Percentiles rank a stretch among this genome's conserved stretches.
Evolutionary conservation across 805 yeast genomes (phyloP).

Genomic region (Starmerella asiatica): DNA sequence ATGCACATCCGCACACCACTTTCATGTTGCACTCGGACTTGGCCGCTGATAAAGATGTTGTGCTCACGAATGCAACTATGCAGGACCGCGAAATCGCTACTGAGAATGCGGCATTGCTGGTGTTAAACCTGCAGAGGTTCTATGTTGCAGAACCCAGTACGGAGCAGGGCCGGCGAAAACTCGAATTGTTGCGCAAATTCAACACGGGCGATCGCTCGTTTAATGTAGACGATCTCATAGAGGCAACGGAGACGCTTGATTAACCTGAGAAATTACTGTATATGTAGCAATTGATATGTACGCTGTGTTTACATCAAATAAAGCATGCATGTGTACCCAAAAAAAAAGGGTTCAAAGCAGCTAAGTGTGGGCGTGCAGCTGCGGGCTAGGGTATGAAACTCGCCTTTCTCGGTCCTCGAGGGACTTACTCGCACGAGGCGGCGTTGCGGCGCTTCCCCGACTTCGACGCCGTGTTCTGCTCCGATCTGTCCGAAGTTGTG

Average conservation of each 20-base stretch:
- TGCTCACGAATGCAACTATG: conserved; percentile 75
- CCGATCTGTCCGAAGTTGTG: conserved; percentile 45
- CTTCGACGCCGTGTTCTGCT: conserved; percentile 19
- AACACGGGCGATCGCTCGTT: conserved; percentile 58
- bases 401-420: conserved; percentile 77
- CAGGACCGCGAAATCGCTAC: conserved; percentile 50
- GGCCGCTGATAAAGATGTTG: conserved; percentile 41
- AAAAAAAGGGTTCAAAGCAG: too few relatives aligned
- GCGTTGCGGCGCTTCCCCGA: conserved; percentile 13
- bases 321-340: too few relatives aligned
- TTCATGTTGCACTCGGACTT: conserved; percentile 76
- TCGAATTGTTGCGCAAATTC: conserved; percentile 50
- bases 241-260: conserved; percentile 63
- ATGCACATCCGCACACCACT: conserved; percentile 90
- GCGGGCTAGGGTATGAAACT: too few relatives aligned
- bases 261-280: conserved; percentile 10
- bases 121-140: conserved; percentile 39
- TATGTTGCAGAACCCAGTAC: conserved; percentile 31
- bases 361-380: too few relatives aligned
- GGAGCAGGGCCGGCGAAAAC: conserved; percentile 33
- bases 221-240: conserved; percentile 50
- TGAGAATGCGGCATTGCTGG: conserved; percentile 64
- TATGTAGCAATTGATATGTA: neutral
- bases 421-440: conserved; percentile 86
- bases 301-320: too few relatives aligned